Evolutionary conservation across 768 basidiomycete genomes (phyloP).

Genomic region (Infundibulicybe gibba): DNA sequence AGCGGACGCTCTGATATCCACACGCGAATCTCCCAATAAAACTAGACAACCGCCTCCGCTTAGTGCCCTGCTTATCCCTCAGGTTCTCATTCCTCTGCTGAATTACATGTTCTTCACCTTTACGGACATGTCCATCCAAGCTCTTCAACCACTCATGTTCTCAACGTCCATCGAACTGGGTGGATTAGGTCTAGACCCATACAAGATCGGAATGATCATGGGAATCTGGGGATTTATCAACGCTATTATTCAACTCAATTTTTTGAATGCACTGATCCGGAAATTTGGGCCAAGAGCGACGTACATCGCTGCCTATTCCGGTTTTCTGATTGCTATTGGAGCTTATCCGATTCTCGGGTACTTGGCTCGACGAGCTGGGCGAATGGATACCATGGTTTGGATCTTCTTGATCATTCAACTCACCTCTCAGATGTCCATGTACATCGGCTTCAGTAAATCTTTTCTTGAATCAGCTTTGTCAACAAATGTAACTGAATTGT

Average conservation of each 20-base stretch:
- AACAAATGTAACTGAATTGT: conserved; percentile 53
- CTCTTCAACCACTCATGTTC: conserved; percentile 25
- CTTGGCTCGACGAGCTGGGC: conserved; percentile 28
- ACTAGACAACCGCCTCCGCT: conserved; percentile 12
- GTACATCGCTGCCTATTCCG: conserved; percentile 27
- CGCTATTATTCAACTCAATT: conserved; percentile 45
- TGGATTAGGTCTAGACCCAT: conserved; percentile 52
- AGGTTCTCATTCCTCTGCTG: conserved; percentile 18
- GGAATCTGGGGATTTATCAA: conserved; percentile 48
- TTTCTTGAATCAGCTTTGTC: too few species aligned
- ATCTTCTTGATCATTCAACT: conserved; percentile 30
- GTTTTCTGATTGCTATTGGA: conserved; percentile 11
- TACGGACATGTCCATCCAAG: conserved; percentile 21
- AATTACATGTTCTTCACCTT: conserved; percentile 24
- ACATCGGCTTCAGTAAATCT: too few species aligned
- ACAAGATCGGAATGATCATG: conserved; percentile 49
- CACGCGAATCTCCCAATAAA: not conserved
- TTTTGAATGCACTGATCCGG: conserved; percentile 41
- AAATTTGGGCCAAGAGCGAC: conserved; percentile 45
- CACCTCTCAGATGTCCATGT: conserved; percentile 62
- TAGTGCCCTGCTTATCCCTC: conserved; percentile 16
- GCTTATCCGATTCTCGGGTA: conserved; percentile 29
- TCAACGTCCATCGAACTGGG: conserved; percentile 51
- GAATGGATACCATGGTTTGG: conserved; percentile 26
- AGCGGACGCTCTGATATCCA: too few species aligned